Conservation (phyloP, 257 asterid species). For the Verbascum thapsus region DNA sequence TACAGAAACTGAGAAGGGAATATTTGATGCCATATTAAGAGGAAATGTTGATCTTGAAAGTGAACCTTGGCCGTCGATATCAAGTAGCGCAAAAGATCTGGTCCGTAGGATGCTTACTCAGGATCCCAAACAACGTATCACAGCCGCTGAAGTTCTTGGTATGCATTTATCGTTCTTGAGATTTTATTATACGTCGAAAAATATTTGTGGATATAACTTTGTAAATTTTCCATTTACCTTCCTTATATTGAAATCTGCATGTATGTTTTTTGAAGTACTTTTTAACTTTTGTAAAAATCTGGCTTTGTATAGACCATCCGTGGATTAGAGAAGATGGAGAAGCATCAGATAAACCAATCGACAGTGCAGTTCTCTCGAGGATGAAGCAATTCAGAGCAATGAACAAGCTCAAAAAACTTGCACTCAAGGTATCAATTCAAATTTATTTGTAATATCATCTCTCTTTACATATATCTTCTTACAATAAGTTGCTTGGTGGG, state of each 20-base stretch:
- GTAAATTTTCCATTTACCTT: background rate
- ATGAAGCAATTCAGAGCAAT: slow-evolving; percentile 96
- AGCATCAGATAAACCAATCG: slow-evolving; percentile 84
- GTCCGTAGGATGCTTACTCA: slow-evolving; percentile 66
- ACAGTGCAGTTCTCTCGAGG: slow-evolving; percentile 82
- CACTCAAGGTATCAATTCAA: slow-evolving; percentile 64
- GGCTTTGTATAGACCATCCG: slow-evolving; percentile 66
- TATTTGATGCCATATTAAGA: slow-evolving; percentile 63
- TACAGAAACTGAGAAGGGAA: slow-evolving; percentile 73
- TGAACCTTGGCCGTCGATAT: slow-evolving; percentile 75
- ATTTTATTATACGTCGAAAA: too few relatives aligned
- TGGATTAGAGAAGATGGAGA: slow-evolving; percentile 86
- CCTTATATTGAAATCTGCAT: background rate
- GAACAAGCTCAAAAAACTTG: slow-evolving; percentile 90
- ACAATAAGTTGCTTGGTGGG: background rate
- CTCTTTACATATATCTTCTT: background rate
- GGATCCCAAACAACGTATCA: slow-evolving; percentile 65
- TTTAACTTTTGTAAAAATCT: slow-evolving; percentile 11
- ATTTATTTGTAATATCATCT: background rate
- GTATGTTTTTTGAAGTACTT: too few relatives aligned
- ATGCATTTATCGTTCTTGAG: slow-evolving; percentile 1
- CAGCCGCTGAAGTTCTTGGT: slow-evolving; percentile 89
- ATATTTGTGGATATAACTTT: background rate
- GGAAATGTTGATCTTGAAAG: slow-evolving; percentile 69
- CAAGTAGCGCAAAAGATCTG: slow-evolving; percentile 77